These are phyloP conservation scores for Dothideomycetes sp. DNA, from an alignment of 2,329 filamentous ascomycete genomes.

Conservation along the genomic window DNA sequence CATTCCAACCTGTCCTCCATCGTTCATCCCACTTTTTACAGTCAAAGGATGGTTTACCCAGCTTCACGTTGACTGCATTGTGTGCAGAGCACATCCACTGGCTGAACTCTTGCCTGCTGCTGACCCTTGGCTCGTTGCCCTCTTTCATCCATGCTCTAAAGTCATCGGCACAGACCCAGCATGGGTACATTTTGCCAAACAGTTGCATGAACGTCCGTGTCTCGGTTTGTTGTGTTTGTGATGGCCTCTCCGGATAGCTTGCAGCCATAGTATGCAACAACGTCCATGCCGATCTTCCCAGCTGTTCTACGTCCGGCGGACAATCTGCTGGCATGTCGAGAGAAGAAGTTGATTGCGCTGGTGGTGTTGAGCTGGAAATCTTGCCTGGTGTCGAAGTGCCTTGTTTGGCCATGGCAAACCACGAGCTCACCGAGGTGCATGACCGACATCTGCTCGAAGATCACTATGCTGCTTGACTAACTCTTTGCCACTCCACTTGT, in stretches of 20 bases:
- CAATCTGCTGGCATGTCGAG: constrained; percentile 15
- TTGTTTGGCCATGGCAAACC: constrained; percentile 49
- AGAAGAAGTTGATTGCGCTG: constrained; percentile 18
- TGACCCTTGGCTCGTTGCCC: constrained; percentile 54
- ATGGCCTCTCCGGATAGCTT: constrained; percentile 66
- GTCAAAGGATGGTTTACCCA: constrained; percentile 87
- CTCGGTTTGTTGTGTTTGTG: constrained; percentile 60
- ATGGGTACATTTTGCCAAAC: constrained; percentile 85
- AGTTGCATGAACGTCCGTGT: constrained; percentile 67
- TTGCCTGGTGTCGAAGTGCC: constrained; percentile 27
- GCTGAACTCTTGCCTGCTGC: constrained; percentile 59
- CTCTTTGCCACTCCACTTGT: neutral
- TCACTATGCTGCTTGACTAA: constrained; percentile 9
- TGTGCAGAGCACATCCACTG: constrained; percentile 78
- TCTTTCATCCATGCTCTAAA: constrained; percentile 72
- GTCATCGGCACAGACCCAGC: constrained; percentile 90
- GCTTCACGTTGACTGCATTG: constrained; percentile 78
- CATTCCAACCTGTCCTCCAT: constrained; percentile 83
- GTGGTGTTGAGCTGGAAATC: constrained; percentile 27
- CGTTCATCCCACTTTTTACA: constrained; percentile 85
- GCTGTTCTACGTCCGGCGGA: constrained; percentile 58
- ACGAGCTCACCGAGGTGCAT: constrained; percentile 54
- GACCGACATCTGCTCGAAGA: constrained; percentile 52
- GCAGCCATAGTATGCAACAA: constrained; percentile 87
- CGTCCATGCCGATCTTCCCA: constrained; percentile 87